Evolutionary conservation across 225 moss, liverwort and hornwort genomes (phyloP), one percentile per base, ranked within the genome.

Genomic region (Thuidium tamariscinum): DNA sequence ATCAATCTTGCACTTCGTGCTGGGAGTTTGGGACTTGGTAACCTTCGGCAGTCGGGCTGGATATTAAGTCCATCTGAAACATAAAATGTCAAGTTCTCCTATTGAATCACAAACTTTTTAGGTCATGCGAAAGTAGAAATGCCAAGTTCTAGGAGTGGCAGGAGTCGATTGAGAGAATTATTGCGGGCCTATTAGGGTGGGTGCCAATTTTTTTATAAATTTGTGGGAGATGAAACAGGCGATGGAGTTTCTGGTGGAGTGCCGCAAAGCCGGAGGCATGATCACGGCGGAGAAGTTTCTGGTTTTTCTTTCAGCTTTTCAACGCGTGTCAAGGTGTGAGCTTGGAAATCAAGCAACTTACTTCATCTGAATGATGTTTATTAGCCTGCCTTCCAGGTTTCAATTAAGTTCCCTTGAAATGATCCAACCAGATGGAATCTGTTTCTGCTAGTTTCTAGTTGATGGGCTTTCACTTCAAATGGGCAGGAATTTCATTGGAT

Each of bases 211-310:
- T 20, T 29, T 1, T 15, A 29, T n/a, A 60, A 2, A 29, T 32
- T 36, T 11, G 81, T 65, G 65, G 36, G 32, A 66, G n/a, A 34
- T 79, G 26, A 32, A 82, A 37, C 81, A 96, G 95, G 94, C 97
- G 5, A 97, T 97, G 97, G 95, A 97, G 90, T 96, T 94, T 84
- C 85, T 97, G 85, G 83, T 89, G 46, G 89, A 91, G 44, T 95
- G 95, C 82, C 93, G 95, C 63, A 87, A 84, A 63, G 86, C 91
- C 36, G 95, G 94, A 79, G 96, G 97, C 69, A 84, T 82, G 75
- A 92, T 88, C 72, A 88, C 94, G 25, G 91, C 88, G 23, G 79
- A 88, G 82, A 91, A 90, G 69, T 94, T 95, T 87, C 70, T 92
- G 70, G 57, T 82, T 13, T 97, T 93, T 77, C 88, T 97, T 88